phyloP scores from a whole-genome alignment of 1,139 yeast species.

The Insectozyma bohioensis region DNA sequence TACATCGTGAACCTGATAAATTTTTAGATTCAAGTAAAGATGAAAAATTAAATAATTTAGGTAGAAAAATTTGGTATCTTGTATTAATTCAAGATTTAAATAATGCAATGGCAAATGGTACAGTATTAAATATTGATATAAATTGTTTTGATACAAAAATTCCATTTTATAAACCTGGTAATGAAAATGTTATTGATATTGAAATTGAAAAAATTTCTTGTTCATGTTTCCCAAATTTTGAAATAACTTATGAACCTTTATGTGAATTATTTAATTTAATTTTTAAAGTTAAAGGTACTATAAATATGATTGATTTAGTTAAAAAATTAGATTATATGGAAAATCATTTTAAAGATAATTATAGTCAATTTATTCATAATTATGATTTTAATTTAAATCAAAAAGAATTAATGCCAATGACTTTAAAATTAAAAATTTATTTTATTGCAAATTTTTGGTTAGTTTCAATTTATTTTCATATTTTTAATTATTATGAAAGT shows the following conservation, averaged over 20 bases:
- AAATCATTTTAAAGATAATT: slow-evolving; percentile 16
- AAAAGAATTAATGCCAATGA: slow-evolving; percentile 13
- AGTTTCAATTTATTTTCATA: slow-evolving; percentile 30
- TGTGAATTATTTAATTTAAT: slow-evolving; percentile 19
- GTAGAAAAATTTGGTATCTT: slow-evolving; percentile 36
- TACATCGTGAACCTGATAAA: slow-evolving; percentile 42
- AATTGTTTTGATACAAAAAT: slow-evolving; percentile 34
- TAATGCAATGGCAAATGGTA: slow-evolving; percentile 40
- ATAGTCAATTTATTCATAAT: slow-evolving; percentile 12
- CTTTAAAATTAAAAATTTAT: slow-evolving; percentile 22
- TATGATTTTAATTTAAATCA: slow-evolving; percentile 6
- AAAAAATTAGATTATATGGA: slow-evolving; percentile 19
- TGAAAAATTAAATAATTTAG: slow-evolving; percentile 27
- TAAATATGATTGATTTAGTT: slow-evolving; percentile 21
- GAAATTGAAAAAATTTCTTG: slow-evolving; percentile 24
- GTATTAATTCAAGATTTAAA: slow-evolving; percentile 37
- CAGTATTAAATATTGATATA: slow-evolving; percentile 28
- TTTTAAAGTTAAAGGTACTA: slow-evolving; percentile 20
- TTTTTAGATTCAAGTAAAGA: slow-evolving; percentile 22
- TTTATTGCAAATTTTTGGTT: slow-evolving; percentile 22
- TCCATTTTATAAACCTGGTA: slow-evolving; percentile 33
- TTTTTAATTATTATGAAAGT: slow-evolving; percentile 38
- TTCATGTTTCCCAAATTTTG: slow-evolving; percentile 18
- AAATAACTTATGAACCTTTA: slow-evolving; percentile 18
- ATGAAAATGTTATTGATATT: slow-evolving; percentile 27